Evolutionary conservation across 2,329 filamentous ascomycete genomes (phyloP), one percentile per base, ranked within the genome.

Genomic region (Elsinoe australis): DNA sequence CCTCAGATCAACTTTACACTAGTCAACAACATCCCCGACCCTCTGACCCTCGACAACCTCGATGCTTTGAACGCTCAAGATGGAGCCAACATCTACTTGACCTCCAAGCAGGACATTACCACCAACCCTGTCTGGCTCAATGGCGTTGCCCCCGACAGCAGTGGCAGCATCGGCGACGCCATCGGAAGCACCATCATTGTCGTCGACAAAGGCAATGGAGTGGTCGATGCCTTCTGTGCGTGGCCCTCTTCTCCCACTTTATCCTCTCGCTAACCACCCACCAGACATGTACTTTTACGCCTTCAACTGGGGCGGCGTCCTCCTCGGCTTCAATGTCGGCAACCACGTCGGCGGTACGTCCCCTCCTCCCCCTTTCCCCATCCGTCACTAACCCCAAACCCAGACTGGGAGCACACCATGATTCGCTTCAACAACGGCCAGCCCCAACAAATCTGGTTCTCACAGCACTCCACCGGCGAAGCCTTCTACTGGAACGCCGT

Each of bases 381-480:
- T 10, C 14, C 7, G 17, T 5, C 10, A 29, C 26, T 49, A 14
- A 45, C 17, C 51, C 31, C 22, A 46, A 14, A n/a, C n/a, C 5
- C 42, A 47, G 52, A 58, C 32, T 74, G 73, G 78, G 79, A 83
- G 58, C 79, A 83, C 60, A 79, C 75, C 48, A 81, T 82, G 78
- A 68, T 85, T 24, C 78, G 80, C 8, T 85, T 85, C 61, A 45
- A 67, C 12, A 67, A 80, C 47, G 75, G 75, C 7, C 53, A 56
- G 1, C 80, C 80, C 0, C 61, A 71, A 52, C 67, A 70, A 1
- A 60, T 83, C 9, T 84, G 79, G 77, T 83, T 73, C 58, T 77
- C 72, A 46, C 80, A 83, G 58, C 81, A 84, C 59, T 63, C 69
- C 22, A 70, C 72, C 52, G 81, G 81, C 3, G 68, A 83, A 61